phyloP scores from a whole-genome alignment of 768 basidiomycete genomes.

The Mycena pura region DNA sequence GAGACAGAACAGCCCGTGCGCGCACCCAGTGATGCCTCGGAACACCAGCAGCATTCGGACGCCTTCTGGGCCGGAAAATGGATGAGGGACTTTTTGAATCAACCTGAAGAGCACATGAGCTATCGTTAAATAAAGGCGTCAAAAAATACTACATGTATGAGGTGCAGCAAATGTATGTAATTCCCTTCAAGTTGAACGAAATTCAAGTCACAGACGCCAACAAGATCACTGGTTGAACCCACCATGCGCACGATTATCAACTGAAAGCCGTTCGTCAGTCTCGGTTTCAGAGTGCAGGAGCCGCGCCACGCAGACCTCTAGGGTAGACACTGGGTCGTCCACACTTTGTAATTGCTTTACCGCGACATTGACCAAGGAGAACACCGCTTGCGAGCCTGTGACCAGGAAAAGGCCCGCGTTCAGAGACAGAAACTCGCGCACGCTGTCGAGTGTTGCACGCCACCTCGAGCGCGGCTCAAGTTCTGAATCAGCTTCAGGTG shows the following conservation, averaged over 20 bases:
- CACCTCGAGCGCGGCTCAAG: background rate
- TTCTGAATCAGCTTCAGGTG: too few relatives aligned
- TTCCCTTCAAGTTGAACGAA: slow-evolving; percentile 40
- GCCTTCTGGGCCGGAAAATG: slow-evolving; percentile 61
- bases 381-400: slow-evolving; percentile 61
- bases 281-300: too few relatives aligned
- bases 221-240: slow-evolving; percentile 15
- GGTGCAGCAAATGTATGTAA: slow-evolving; percentile 60
- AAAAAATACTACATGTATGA: slow-evolving; percentile 49
- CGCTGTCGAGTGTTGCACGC: background rate
- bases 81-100: slow-evolving; percentile 51
- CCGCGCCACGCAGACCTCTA: slow-evolving; percentile 58
- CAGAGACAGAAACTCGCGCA: slow-evolving; percentile 18
- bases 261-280: slow-evolving; percentile 39
- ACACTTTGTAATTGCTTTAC: slow-evolving; percentile 68
- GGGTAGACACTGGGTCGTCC: slow-evolving; percentile 62
- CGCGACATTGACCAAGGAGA: slow-evolving; percentile 64
- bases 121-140: slow-evolving; percentile 3
- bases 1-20: background rate
- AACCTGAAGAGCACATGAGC: slow-evolving; percentile 33
- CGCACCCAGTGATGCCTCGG: slow-evolving; percentile 59
- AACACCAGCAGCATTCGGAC: slow-evolving; percentile 53
- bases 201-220: background rate
- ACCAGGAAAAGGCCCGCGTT: slow-evolving; percentile 71
- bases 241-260: slow-evolving; percentile 69